Conservation (phyloP, 1,284 basidiomycete genomes). For the Meira miltonrushii region DNA sequence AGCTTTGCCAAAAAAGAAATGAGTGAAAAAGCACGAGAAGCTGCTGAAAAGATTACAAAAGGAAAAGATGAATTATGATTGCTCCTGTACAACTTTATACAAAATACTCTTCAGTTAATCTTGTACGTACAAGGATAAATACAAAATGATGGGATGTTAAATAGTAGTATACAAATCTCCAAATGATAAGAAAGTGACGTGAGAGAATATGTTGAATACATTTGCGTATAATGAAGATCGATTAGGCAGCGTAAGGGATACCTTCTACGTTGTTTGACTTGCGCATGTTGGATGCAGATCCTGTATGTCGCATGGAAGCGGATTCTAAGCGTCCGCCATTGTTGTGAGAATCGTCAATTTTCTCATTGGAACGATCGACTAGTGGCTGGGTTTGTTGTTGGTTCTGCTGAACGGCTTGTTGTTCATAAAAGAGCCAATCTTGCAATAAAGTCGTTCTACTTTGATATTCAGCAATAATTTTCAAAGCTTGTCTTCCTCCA, state of each 20-base stretch:
- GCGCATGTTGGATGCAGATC: too few relatives aligned
- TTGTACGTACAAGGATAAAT: too few relatives aligned
- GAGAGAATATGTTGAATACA: too few relatives aligned
- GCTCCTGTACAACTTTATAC: background rate
- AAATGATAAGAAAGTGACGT: too few relatives aligned
- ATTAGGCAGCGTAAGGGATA: too few relatives aligned
- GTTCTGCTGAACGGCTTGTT: slow-evolving; percentile 18
- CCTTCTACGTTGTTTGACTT: too few relatives aligned
- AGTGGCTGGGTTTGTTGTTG: background rate
- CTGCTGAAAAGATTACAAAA: slow-evolving; percentile 11
- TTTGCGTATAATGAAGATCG: too few relatives aligned
- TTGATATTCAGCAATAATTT: slow-evolving; percentile 37
- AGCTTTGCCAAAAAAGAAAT: slow-evolving; percentile 59
- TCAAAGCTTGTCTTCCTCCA: slow-evolving; percentile 33
- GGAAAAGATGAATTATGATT: slow-evolving; percentile 9
- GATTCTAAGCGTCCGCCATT: too few relatives aligned
- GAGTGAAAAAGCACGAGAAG: slow-evolving; percentile 11
- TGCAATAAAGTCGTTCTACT: slow-evolving; percentile 33
- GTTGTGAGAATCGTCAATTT: background rate
- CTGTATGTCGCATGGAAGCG: too few relatives aligned
- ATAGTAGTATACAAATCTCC: too few relatives aligned
- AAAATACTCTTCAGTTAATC: too few relatives aligned
- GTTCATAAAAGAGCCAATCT: slow-evolving; percentile 38
- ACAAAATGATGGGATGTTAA: too few relatives aligned
- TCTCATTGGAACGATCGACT: background rate